phyloP scores from a whole-genome alignment of 495 filamentous ascomycete genomes.

The Aspergillus bridgeri region DNA sequence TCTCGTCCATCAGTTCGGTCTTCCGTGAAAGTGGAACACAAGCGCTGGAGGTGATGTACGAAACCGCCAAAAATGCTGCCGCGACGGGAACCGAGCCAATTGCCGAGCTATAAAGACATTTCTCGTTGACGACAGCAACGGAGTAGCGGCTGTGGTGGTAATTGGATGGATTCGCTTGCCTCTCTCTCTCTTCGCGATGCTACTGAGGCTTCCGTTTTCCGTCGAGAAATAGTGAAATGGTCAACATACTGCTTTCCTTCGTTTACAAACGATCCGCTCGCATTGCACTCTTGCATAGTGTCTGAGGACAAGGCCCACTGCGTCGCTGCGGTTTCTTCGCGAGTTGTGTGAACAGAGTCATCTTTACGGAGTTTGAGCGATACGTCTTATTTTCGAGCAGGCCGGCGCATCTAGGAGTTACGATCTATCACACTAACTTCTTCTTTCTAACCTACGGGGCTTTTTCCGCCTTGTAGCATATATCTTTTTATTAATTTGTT shows the following conservation, averaged over 20 bases:
- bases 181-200: conserved; percentile 1
- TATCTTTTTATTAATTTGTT: conserved; percentile 10
- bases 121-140: background rate
- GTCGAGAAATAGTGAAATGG: conserved; percentile 8
- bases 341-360: conserved; percentile 10
- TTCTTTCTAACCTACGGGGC: background rate
- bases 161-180: background rate
- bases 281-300: background rate
- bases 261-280: background rate
- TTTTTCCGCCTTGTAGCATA: background rate
- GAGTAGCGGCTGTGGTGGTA: background rate
- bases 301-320: background rate
- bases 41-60: conserved; percentile 38
- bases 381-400: conserved; percentile 11
- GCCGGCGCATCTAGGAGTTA: conserved; percentile 28
- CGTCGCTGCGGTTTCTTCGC: background rate
- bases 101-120: conserved; percentile 33
- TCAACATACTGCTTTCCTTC: conserved; percentile 6
- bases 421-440: conserved; percentile 2
- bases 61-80: conserved; percentile 40
- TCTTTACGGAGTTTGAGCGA: conserved; percentile 14
- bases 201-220: conserved; percentile 4
- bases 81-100: conserved; percentile 32
- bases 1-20: conserved; percentile 37
- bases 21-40: conserved; percentile 35